Conservation (phyloP, 1,284 basidiomycete species). For the Erythrobasidium hasegawianum region DNA sequence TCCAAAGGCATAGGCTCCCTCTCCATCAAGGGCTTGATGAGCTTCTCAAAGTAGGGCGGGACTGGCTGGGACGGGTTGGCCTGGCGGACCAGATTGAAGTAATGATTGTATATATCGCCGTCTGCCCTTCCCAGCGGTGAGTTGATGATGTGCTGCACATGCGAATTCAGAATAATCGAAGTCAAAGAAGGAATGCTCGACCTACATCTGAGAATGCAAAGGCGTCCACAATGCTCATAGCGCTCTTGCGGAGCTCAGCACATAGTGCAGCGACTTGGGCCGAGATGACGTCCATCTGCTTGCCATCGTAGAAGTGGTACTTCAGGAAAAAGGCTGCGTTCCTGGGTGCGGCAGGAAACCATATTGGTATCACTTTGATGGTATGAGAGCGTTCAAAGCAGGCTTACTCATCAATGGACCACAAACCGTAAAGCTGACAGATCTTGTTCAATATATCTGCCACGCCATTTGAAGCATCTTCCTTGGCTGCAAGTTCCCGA, state of each 20-base stretch:
- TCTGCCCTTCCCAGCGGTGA: constrained; percentile 56
- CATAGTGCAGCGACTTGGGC: constrained; percentile 52
- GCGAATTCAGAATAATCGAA: too few species aligned
- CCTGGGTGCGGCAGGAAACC: too few species aligned
- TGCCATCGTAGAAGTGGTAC: constrained; percentile 46
- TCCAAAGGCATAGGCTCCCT: constrained; percentile 51
- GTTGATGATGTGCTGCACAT: constrained; percentile 54
- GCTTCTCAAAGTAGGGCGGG: constrained; percentile 53
- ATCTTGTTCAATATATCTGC: constrained; percentile 47
- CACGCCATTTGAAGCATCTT: constrained; percentile 48
- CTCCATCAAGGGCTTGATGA: constrained; percentile 57
- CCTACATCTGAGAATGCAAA: constrained; percentile 54
- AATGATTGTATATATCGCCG: constrained; percentile 52
- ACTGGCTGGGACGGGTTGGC: constrained; percentile 45
- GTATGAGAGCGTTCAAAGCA: too few species aligned
- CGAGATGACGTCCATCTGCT: constrained; percentile 42
- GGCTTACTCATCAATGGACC: constrained; percentile 60
- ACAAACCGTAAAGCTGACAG: constrained; percentile 54
- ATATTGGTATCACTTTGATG: too few species aligned
- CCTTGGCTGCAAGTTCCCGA: constrained; percentile 46
- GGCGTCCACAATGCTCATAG: constrained; percentile 55
- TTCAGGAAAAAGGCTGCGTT: constrained; percentile 57
- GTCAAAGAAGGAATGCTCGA: too few species aligned
- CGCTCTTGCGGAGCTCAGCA: constrained; percentile 53
- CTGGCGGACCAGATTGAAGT: constrained; percentile 53